Evolutionary conservation across 2,329 filamentous ascomycete species (phyloP).

Genomic region (Scedosporium dehoogii): DNA sequence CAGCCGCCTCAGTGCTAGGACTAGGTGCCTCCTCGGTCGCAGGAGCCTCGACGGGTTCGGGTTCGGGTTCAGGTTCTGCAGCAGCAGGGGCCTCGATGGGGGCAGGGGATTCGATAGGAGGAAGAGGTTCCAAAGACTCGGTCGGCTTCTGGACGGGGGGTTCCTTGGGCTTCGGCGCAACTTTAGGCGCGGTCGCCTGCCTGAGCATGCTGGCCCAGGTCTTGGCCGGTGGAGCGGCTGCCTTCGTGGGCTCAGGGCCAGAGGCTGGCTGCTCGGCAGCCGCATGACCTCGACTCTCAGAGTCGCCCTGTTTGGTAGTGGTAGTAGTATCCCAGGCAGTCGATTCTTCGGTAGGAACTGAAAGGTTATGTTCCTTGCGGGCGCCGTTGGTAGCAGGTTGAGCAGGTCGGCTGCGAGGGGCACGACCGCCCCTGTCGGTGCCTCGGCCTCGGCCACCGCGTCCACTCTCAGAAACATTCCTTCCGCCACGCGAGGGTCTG

Average conservation of each 20-base stretch:
- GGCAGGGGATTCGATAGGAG: slow-evolving; percentile 15
- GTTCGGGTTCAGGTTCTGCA: slow-evolving; percentile 24
- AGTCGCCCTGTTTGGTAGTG: slow-evolving; percentile 22
- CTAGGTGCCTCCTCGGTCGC: slow-evolving; percentile 21
- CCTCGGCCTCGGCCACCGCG: slow-evolving; percentile 54
- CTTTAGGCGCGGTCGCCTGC: slow-evolving; percentile 47
- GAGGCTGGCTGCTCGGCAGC: slow-evolving; percentile 22
- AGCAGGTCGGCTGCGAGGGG: slow-evolving; percentile 53
- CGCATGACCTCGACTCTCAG: slow-evolving; percentile 23
- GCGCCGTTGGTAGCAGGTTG: slow-evolving; percentile 50
- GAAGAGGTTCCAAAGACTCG: slow-evolving; percentile 17
- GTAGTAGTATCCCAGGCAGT: slow-evolving; percentile 29
- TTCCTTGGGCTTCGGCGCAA: slow-evolving; percentile 44
- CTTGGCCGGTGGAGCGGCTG: slow-evolving; percentile 35
- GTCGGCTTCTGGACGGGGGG: slow-evolving; percentile 33
- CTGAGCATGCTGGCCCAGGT: slow-evolving; percentile 71
- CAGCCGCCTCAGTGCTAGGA: slow-evolving; percentile 28
- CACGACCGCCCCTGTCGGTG: slow-evolving; percentile 51
- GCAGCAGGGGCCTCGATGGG: slow-evolving; percentile 14
- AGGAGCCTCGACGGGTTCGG: slow-evolving; percentile 22
- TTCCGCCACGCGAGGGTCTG: slow-evolving; percentile 49
- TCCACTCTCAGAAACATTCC: slow-evolving; percentile 49
- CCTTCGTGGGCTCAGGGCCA: slow-evolving; percentile 25
- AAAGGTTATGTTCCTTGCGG: slow-evolving; percentile 47
- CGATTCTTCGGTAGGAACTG: slow-evolving; percentile 63